Base-by-base conservation (phyloP, 2,329 filamentous ascomycete species). In the Thelonectria rubi region DNA sequence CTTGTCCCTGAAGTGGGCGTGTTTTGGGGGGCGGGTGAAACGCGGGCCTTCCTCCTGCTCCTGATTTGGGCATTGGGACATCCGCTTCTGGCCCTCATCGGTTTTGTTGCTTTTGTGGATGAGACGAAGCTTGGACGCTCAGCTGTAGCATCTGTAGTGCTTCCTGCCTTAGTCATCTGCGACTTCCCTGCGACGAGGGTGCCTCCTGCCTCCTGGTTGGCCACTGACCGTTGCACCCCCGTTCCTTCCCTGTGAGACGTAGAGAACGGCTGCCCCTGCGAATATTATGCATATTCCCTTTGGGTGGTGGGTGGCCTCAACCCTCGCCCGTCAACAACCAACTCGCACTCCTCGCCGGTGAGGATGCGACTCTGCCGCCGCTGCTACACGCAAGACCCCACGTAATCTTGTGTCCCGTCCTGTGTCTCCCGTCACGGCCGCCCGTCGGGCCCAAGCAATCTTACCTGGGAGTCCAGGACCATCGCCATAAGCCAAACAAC, bases 51-150 rank as follows among this genome's bases (percentile, higher is more conserved):
- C 53, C 34, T 21, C 53, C 47, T 48, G 50, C 14, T 34, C 39
- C 47, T 56, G 47, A 26, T 56, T 61, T 61, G 24, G 58, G 46
- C n/a, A 20, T 30, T 18, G 40, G 26, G 39, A 32, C 20, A 48
- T 48, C 42, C 58, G 43, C 42, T 15, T 47, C 10, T 45, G n/a
- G 43, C 12, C 12, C 10, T 30, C 30, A 20, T 32, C n/a, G 39
- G 39, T 9, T 11, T 30, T 42, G 49, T 18, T 26, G 34, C 21
- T 43, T 42, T 9, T 20, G 21, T 49, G 26, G 60, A 53, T 61
- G 66, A 63, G 68, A 66, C 52, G 63, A 55, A 67, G 66, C 68
- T 67, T 47, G 42, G 68, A 53, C 63, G 40, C 54, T 37, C 52
- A 32, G 51, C 26, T 58, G 54, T 58, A 58, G 37, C 64, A 63